Percentiles rank a stretch among this genome's conserved stretches.
Evolutionary conservation across 352 stramenopile genomes (phyloP).

Genomic region (Globisporangium alternatum): DNA sequence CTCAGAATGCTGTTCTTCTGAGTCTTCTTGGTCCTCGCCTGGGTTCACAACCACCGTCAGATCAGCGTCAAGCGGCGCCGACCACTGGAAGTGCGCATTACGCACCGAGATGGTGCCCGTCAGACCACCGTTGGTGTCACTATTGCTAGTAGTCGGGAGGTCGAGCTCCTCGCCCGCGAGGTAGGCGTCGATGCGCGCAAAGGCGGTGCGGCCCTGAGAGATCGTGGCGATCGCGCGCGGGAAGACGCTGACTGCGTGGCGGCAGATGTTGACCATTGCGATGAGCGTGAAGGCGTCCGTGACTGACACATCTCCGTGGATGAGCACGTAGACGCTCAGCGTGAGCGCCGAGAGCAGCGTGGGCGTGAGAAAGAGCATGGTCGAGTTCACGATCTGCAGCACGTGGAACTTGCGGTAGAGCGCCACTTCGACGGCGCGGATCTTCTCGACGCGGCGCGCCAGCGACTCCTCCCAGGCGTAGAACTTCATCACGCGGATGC

Average conservation of each 20-base stretch:
- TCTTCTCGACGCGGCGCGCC: conserved; percentile 13
- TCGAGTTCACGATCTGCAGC: conserved; percentile 58
- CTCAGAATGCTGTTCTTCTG: not conserved
- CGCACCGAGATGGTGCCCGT: not conserved
- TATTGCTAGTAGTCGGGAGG: not conserved
- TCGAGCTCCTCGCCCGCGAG: conserved; percentile 26
- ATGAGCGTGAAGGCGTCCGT: conserved; percentile 46
- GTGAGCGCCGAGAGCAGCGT: conserved; percentile 31
- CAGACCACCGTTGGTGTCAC: not conserved
- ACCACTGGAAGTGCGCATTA: conserved; percentile 5
- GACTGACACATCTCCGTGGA: conserved; percentile 35
- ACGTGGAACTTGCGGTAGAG: conserved; percentile 40
- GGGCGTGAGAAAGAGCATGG: conserved; percentile 44
- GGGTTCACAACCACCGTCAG: not conserved
- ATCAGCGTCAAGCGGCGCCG: not conserved
- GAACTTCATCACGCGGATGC: conserved; percentile 75
- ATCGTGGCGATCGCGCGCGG: conserved; percentile 23
- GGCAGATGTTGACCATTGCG: conserved; percentile 35
- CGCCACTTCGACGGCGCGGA: conserved; percentile 18
- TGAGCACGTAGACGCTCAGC: conserved; percentile 38
- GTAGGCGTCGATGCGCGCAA: conserved; percentile 26
- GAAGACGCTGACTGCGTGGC: conserved; percentile 26
- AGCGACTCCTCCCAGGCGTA: conserved; percentile 49
- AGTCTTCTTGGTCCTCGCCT: not conserved
- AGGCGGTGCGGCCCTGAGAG: conserved; percentile 25